These are phyloP conservation scores for Margaritispora aquatica DNA, from an alignment of 495 filamentous ascomycete species.

Conservation along the genomic window DNA sequence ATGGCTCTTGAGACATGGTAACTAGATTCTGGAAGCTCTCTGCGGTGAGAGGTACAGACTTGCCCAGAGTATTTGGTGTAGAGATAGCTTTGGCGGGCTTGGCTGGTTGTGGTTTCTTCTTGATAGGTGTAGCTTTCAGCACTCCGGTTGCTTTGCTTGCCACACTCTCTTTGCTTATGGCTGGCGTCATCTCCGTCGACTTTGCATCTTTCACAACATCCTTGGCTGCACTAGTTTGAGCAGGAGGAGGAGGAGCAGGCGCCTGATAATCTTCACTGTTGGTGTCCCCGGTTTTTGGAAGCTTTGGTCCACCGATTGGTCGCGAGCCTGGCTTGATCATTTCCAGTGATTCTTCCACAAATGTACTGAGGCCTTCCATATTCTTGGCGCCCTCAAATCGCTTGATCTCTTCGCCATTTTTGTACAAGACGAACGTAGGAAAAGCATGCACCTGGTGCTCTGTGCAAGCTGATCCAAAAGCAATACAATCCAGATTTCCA, in stretches of 20 bases:
- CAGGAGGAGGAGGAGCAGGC: conserved; percentile 2
- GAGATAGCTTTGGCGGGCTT: conserved; percentile 30
- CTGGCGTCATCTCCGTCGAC: conserved; percentile 1
- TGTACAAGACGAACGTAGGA: conserved; percentile 75
- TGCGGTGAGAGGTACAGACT: conserved; percentile 66
- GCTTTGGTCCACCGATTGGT: conserved; percentile 52
- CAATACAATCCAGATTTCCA: conserved; percentile 75
- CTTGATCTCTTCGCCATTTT: conserved; percentile 66
- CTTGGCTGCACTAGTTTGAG: neutral
- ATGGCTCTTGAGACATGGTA: conserved; percentile 81
- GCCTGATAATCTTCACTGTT: conserved; percentile 18
- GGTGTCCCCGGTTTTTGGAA: conserved; percentile 52
- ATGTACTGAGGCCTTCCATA: conserved; percentile 54
- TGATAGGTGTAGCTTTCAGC: conserved; percentile 19
- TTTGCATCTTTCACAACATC: neutral
- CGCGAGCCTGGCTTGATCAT: conserved; percentile 72
- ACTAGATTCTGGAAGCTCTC: conserved; percentile 84
- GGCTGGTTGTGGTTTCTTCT: conserved; percentile 13
- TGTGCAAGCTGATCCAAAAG: conserved; percentile 66
- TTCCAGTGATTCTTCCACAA: conserved; percentile 75
- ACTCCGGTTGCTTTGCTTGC: conserved; percentile 11
- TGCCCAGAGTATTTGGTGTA: conserved; percentile 66
- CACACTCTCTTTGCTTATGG: conserved; percentile 11
- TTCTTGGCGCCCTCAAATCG: conserved; percentile 51
- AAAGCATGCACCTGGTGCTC: conserved; percentile 57